Evolutionary conservation across 495 filamentous ascomycete species (phyloP), one percentile per base, ranked within the genome.

Genomic region (Aspergillus carlsbadensis): DNA sequence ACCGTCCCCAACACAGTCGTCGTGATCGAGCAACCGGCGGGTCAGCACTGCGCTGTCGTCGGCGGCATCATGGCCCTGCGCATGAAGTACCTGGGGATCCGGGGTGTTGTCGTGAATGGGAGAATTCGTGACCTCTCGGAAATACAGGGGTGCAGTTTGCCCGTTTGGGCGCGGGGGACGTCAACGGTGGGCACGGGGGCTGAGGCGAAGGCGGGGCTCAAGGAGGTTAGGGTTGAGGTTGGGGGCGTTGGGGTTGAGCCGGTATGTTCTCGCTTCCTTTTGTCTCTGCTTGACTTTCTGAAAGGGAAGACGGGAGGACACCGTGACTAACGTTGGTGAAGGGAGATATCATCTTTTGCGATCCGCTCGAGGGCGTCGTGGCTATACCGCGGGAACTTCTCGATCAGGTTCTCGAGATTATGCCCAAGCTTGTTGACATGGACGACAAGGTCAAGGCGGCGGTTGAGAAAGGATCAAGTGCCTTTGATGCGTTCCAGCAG

Each of bases 31-130:
- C 86, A 89, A 60, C 85, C 86, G 0, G 51, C 64, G 6, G 71
- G 72, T 6, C 85, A 87, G 66, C 73, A 75, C 24, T 86, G 82
- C 63, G 87, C 86, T 10, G 79, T 86, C 10, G 69, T 87, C 0
- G 87, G 87, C 29, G 86, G 85, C 2, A 87, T 89, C 53, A 86
- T 89, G 76, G 87, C 84, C 1, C 70, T 76, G 11, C 70, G 86
- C 21, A 84, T 88, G 79, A 81, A 80, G 53, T 56, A 68, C 6
- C 68, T 82, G 0, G 79, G 89, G 1, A 78, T 79, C 0, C 68
- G 66, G 49, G 83, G 71, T 11, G 77, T 82, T 3, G 71, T 89
- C 17, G 80, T 87, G 0, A 72, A 78, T 53, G 87, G 87, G 0
- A 66, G 85, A 26, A 79, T 85, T 1, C 72, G 87, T n/a, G 87